Evolutionary conservation across 176 grass and related monocot species (phyloP).

Genomic region (Bothriochloa decipiens): DNA sequence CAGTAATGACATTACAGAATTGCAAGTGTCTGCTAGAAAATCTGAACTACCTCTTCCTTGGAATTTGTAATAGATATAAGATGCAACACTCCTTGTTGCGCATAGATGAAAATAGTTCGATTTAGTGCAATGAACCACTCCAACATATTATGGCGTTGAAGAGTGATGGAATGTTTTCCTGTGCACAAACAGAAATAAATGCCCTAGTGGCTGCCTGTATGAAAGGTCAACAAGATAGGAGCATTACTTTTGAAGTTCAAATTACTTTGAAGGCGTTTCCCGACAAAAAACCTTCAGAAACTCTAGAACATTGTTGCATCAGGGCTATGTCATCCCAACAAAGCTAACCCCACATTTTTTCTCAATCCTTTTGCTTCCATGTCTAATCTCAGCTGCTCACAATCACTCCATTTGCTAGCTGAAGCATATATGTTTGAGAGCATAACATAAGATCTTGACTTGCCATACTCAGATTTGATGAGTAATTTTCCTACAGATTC

Average conservation of each 20-base stretch:
- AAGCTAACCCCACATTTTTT: conserved; percentile 67
- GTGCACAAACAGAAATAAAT: conserved; percentile 1
- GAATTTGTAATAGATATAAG: conserved; percentile 18
- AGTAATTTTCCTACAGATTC: conserved; percentile 60
- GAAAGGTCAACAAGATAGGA: conserved; percentile 27
- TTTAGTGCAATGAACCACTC: conserved; percentile 11
- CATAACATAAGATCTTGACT: conserved; percentile 67
- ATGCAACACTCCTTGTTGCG: background rate
- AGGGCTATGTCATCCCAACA: conserved; percentile 38
- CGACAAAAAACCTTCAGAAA: background rate
- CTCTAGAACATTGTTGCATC: conserved; percentile 15
- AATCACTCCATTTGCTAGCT: conserved; percentile 63
- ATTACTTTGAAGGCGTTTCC: conserved; percentile 10
- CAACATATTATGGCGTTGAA: conserved; percentile 10
- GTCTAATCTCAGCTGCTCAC: conserved; percentile 56
- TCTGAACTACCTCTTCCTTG: background rate
- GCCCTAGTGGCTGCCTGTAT: background rate
- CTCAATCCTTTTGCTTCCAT: conserved; percentile 66
- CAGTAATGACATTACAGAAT: conserved; percentile 5
- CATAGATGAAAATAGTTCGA: conserved; percentile 22
- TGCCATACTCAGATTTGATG: conserved; percentile 38
- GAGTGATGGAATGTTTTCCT: background rate
- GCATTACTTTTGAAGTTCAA: background rate
- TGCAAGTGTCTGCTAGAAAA: background rate
- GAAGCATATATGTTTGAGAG: conserved; percentile 82